A percentile compares a stretch with the other conserved stretches of the same genome.
Conservation (phyloP, 75 land plant genomes). For the Pseudotsuga menziesii region DNA sequence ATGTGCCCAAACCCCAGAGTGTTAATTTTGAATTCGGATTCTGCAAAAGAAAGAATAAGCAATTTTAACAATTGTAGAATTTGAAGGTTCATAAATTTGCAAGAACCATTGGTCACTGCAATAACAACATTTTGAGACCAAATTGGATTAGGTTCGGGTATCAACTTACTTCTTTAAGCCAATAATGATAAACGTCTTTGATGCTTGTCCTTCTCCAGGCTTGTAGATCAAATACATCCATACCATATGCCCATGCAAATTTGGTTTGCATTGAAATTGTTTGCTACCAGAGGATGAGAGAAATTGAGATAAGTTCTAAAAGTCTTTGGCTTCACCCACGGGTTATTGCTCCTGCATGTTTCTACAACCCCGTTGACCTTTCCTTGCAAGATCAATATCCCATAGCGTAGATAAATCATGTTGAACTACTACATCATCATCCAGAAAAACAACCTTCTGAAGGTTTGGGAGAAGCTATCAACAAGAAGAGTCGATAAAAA, state of each 20-base stretch:
- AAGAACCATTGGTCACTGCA: background rate
- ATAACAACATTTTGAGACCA: background rate
- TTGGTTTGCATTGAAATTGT: constrained; percentile 37
- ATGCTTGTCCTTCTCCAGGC: constrained; percentile 79
- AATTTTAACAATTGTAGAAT: background rate
- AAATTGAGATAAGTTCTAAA: constrained; percentile 70
- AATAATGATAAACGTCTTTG: constrained; percentile 40
- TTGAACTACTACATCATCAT: too few species aligned
- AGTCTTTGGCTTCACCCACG: constrained; percentile 61
- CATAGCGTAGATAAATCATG: too few species aligned
- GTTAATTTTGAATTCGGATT: constrained; percentile 69
- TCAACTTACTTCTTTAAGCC: background rate
- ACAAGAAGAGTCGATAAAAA: too few species aligned
- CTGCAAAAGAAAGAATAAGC: constrained; percentile 32
- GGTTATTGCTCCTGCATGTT: constrained; percentile 12
- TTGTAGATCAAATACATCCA: constrained; percentile 74
- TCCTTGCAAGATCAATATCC: background rate
- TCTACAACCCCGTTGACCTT: constrained; percentile 63
- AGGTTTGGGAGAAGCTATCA: too few species aligned
- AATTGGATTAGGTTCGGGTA: background rate
- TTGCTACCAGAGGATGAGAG: constrained; percentile 7
- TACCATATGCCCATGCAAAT: constrained; percentile 85
- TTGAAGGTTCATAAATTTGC: background rate
- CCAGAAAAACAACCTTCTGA: too few species aligned
- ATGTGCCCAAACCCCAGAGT: constrained; percentile 82